A percentile compares a stretch with the other conserved stretches of the same genome.
phyloP scores from a whole-genome alignment of 2,329 filamentous ascomycete species.

The Trichoderma gracile region DNA sequence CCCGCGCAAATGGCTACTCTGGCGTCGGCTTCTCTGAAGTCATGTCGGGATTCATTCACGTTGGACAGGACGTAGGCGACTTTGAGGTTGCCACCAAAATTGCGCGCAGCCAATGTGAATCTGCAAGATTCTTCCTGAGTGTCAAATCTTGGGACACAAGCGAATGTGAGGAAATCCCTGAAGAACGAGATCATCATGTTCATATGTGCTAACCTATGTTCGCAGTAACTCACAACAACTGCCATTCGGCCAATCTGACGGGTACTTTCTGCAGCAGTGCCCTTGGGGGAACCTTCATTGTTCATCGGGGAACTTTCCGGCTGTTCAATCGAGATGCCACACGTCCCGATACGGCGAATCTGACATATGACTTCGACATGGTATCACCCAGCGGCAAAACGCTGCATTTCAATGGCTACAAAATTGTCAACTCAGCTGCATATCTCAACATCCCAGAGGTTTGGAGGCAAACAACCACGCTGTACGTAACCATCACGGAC shows the following conservation, averaged over 20 bases:
- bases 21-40: no score
- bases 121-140: conserved; percentile 61
- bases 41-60: no score
- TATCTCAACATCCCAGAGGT: no score
- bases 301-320: conserved; percentile 58
- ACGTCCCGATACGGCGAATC: no score
- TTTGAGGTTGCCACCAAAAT: conserved; percentile 25
- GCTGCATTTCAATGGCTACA: no score
- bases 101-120: conserved; percentile 44
- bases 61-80: conserved; percentile 28
- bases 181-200: no score
- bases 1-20: no score
- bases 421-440: no score
- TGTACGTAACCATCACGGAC: no score
- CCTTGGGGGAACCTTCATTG: conserved; percentile 53
- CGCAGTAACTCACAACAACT: conserved; percentile 25
- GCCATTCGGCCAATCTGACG: conserved; percentile 47
- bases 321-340: conserved; percentile 47
- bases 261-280: conserved; percentile 51
- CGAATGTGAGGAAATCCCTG: conserved; percentile 15
- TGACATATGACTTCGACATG: no score
- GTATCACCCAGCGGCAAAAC: no score
- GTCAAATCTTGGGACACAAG: conserved; percentile 54
- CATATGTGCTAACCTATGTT: background rate
- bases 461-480: no score